phyloP scores from a whole-genome alignment of 495 filamentous ascomycete species.

The Penicillium malachiteum region DNA sequence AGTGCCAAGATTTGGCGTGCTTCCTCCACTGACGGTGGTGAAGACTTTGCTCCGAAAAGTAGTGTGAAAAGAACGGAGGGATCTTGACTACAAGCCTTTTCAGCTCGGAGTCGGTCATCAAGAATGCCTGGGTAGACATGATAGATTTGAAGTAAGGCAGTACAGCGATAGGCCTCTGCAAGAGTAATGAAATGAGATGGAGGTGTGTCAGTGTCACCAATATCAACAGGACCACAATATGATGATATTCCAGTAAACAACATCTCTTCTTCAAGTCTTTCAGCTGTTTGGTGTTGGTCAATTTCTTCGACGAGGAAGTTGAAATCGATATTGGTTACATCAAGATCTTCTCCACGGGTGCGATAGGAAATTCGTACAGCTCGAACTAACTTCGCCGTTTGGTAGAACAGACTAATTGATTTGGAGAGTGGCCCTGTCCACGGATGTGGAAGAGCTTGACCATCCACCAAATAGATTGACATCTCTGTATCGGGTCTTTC shows the following conservation, averaged over 20 bases:
- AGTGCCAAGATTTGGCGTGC: slow-evolving; percentile 20
- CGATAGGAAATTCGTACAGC: slow-evolving; percentile 16
- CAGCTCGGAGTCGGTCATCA: slow-evolving; percentile 13
- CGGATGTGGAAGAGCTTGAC: slow-evolving; percentile 23
- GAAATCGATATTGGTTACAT: slow-evolving; percentile 19
- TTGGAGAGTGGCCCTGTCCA: slow-evolving; percentile 27
- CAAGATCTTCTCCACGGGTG: slow-evolving; percentile 7
- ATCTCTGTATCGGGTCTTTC: slow-evolving; percentile 17
- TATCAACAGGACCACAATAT: slow-evolving; percentile 25
- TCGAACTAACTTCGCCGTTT: slow-evolving; percentile 22
- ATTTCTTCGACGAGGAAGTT: slow-evolving; percentile 22
- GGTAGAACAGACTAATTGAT: slow-evolving; percentile 20
- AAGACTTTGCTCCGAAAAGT: slow-evolving; percentile 9
- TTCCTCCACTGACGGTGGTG: slow-evolving; percentile 12
- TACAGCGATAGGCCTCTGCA: slow-evolving; percentile 26
- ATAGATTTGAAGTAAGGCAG: slow-evolving; percentile 26
- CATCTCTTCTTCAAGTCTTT: slow-evolving; percentile 21
- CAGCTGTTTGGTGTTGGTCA: slow-evolving; percentile 18
- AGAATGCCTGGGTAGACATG: slow-evolving; percentile 27
- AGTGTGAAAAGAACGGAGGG: slow-evolving; percentile 19
- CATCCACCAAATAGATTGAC: slow-evolving; percentile 25
- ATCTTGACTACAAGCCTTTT: slow-evolving; percentile 9
- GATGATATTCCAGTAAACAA: slow-evolving; percentile 23
- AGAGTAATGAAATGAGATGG: slow-evolving; percentile 27
- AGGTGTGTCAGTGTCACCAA: slow-evolving; percentile 25